phyloP scores from a whole-genome alignment of 2,329 filamentous ascomycete genomes.

The Chrysoporthe cubensis region DNA sequence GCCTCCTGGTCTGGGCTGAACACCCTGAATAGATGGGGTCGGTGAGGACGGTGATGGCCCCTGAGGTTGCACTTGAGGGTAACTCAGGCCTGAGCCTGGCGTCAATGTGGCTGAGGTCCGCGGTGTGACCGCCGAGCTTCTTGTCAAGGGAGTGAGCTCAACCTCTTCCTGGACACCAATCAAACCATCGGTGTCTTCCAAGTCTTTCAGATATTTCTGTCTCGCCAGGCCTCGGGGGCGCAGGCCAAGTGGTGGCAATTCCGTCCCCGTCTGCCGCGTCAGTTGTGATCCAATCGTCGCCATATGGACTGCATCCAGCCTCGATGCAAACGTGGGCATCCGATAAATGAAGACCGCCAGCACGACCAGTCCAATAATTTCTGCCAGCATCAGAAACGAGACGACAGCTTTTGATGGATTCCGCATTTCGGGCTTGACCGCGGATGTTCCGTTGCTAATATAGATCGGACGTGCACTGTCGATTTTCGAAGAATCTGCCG shows the following conservation, averaged over 20 bases:
- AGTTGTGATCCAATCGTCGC: slow-evolving; percentile 12
- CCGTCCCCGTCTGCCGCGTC: slow-evolving; percentile 1
- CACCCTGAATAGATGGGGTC: slow-evolving; percentile 1
- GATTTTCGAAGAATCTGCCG: slow-evolving; percentile 8
- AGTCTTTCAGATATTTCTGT: slow-evolving; percentile 15
- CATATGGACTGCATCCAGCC: slow-evolving; percentile 14
- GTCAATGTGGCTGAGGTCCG: slow-evolving; percentile 14
- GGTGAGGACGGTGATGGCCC: slow-evolving; percentile 1
- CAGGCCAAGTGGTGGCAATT: slow-evolving; percentile 7
- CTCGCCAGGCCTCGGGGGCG: slow-evolving; percentile 8
- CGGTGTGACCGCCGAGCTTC: slow-evolving; percentile 2
- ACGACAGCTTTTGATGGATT: slow-evolving; percentile 13
- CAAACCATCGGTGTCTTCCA: slow-evolving; percentile 10
- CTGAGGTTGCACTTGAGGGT: slow-evolving; percentile 3
- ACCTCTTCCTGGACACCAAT: slow-evolving; percentile 19
- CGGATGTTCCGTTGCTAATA: slow-evolving; percentile 9
- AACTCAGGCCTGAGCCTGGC: background rate
- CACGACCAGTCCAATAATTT: background rate
- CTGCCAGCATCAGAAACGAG: slow-evolving; percentile 8
- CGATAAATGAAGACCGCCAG: slow-evolving; percentile 14
- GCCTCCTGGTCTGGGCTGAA: background rate
- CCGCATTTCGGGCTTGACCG: background rate
- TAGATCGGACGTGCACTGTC: slow-evolving; percentile 16
- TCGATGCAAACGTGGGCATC: slow-evolving; percentile 17
- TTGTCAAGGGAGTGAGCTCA: slow-evolving; percentile 8